phyloP scores from a whole-genome alignment of 352 stramenopile genomes.

The Phytophthora europaea region DNA sequence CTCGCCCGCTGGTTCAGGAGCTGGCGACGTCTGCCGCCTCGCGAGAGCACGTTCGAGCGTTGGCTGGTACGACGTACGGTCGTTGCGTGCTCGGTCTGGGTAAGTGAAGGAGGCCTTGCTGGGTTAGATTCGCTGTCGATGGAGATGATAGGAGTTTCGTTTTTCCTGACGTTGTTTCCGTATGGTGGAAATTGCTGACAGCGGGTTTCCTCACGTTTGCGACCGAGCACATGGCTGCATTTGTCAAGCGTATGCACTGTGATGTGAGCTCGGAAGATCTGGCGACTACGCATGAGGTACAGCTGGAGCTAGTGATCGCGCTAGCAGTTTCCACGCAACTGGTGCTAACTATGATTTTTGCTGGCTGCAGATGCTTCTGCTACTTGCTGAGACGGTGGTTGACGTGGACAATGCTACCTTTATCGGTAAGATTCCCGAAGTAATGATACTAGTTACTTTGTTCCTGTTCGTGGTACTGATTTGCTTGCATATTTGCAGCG shows the following conservation, averaged over 20 bases:
- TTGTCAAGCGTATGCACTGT: slow-evolving; percentile 38
- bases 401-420: slow-evolving; percentile 89
- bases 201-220: slow-evolving; percentile 73
- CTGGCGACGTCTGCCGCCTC: slow-evolving; percentile 34
- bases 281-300: slow-evolving; percentile 50
- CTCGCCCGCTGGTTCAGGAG: slow-evolving; percentile 35
- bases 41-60: slow-evolving; percentile 34
- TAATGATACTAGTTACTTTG: background rate
- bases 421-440: slow-evolving; percentile 48
- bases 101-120: slow-evolving; percentile 25
- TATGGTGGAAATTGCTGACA: slow-evolving; percentile 30
- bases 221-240: slow-evolving; percentile 57
- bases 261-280: slow-evolving; percentile 42
- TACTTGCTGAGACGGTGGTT: slow-evolving; percentile 62
- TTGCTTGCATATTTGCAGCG: slow-evolving; percentile 38
- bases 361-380: slow-evolving; percentile 22
- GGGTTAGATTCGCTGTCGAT: background rate
- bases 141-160: background rate
- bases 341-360: background rate
- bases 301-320: background rate
- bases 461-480: background rate
- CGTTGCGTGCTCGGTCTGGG: slow-evolving; percentile 82
- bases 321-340: too few species aligned
- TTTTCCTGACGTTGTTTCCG: slow-evolving; percentile 3
- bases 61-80: slow-evolving; percentile 59